Evolutionary conservation across 2,329 filamentous ascomycete species (phyloP), one percentile per base, ranked within the genome.

Genomic region (Dothistroma septosporum): DNA sequence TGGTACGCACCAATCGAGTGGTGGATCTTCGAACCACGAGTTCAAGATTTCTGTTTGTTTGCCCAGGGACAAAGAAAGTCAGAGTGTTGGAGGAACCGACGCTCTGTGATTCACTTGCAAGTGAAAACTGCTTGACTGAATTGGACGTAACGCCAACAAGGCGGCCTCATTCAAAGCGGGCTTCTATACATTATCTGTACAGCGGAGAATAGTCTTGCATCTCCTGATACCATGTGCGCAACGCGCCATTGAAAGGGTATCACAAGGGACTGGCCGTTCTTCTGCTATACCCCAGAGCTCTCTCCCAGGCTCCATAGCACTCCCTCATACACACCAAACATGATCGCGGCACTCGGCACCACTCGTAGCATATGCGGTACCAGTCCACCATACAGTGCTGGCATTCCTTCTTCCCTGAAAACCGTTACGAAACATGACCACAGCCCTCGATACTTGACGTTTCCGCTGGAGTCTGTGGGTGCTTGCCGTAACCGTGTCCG

Each of bases 291-390:
- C 57, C 76, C 76, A 59, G 77, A 76, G 53, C 73, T 77, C 63
- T 78, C 76, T 2, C 79, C 79, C 46, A 82, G 64, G 12, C 77
- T 70, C 68, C 77, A 78, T 59, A 82, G 67, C n/a, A 81, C 77
- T n/a, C 74, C 76, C 66, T 82, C 80, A 58, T 81, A 96, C 80
- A 94, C 94, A 76, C 91, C 92, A 75, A 97, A 96, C 90, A 96
- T 97, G 75, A 97, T 96, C 67, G 90, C 92, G 8, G 93, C 92
- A 68, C 90, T 94, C 1, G 93, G 93, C 6, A 97, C 92, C 7
- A 92, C 92, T 63, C 92, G 84, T 76, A 97, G 85, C 70, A 97
- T 85, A 74, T 97, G 93, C 52, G 93, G 92, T 14, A 92, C 95
- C 70, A 97, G 81, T 19, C 92, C 92, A 59, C 93, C 92, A 73